These are phyloP conservation scores for Corylus americana DNA, from an alignment of 306 rosid genomes.

Conservation along the genomic window DNA sequence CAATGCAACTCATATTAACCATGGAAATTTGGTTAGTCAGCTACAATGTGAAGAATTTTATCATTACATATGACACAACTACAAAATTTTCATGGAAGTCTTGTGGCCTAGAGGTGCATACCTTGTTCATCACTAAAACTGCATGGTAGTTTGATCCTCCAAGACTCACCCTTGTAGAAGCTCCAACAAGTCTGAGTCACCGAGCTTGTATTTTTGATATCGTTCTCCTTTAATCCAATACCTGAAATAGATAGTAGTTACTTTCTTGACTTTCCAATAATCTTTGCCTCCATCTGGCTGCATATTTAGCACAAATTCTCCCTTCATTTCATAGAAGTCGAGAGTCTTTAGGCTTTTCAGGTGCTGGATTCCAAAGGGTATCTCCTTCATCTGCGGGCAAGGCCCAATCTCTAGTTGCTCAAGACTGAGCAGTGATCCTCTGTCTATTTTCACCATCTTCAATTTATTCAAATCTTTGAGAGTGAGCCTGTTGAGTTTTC, in stretches of 20 bases:
- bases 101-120: no score
- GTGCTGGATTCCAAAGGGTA: slow-evolving; percentile 9
- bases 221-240: slow-evolving; percentile 3
- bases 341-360: neutral
- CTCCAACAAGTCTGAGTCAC: neutral
- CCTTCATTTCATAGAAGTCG: neutral
- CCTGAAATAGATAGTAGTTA: neutral
- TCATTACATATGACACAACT: no score
- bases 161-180: no score
- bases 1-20: no score
- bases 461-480: neutral
- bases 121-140: no score
- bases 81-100: no score
- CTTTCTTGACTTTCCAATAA: neutral
- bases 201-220: neutral
- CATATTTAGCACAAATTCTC: neutral
- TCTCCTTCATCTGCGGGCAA: slow-evolving; percentile 12
- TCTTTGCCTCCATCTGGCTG: neutral
- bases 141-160: no score
- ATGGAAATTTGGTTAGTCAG: no score
- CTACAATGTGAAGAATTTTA: no score
- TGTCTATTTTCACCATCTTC: neutral
- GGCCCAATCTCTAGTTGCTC: slow-evolving; percentile 5
- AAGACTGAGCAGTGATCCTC: slow-evolving; percentile 6
- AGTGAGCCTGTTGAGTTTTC: neutral